phyloP scores from a whole-genome alignment of 2,329 filamentous ascomycete genomes.

The Sordariomycetes sp. region DNA sequence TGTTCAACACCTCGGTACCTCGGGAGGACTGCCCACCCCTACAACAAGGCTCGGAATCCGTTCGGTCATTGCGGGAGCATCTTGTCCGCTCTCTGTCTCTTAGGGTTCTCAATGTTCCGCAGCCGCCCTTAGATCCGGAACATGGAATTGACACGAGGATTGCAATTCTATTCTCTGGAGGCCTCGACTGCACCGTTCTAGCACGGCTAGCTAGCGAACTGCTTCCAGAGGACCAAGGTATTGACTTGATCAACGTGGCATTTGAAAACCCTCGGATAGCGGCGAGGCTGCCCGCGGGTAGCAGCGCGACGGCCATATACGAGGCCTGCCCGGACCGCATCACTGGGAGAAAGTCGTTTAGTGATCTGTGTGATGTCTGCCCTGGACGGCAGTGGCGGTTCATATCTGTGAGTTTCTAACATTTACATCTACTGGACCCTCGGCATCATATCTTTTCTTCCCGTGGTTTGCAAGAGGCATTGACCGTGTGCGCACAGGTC shows the following conservation, averaged over 20 bases:
- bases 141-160: slow-evolving; percentile 28
- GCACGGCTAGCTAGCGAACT: slow-evolving; percentile 71
- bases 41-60: slow-evolving; percentile 32
- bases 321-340: slow-evolving; percentile 83
- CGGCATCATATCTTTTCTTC: background rate
- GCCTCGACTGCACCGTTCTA: slow-evolving; percentile 81
- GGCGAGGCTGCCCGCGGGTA: slow-evolving; percentile 27
- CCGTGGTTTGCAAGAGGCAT: background rate
- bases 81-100: slow-evolving; percentile 36
- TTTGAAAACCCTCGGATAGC: slow-evolving; percentile 83
- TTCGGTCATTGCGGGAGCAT: slow-evolving; percentile 38
- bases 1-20: slow-evolving; percentile 35
- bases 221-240: slow-evolving; percentile 50
- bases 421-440: background rate
- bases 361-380: slow-evolving; percentile 60
- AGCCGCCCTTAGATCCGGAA: slow-evolving; percentile 26
- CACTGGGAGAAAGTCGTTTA: slow-evolving; percentile 68
- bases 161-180: slow-evolving; percentile 84
- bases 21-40: slow-evolving; percentile 7
- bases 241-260: slow-evolving; percentile 90
- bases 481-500: slow-evolving; percentile 28
- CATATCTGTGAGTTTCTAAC: slow-evolving; percentile 40
- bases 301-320: slow-evolving; percentile 35
- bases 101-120: slow-evolving; percentile 53
- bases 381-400: slow-evolving; percentile 69